A percentile compares a stretch with the other conserved stretches of the same genome.
Evolutionary conservation across 2,329 filamentous ascomycete genomes (phyloP).

Genomic region (Hymenoscyphus fructigenus): DNA sequence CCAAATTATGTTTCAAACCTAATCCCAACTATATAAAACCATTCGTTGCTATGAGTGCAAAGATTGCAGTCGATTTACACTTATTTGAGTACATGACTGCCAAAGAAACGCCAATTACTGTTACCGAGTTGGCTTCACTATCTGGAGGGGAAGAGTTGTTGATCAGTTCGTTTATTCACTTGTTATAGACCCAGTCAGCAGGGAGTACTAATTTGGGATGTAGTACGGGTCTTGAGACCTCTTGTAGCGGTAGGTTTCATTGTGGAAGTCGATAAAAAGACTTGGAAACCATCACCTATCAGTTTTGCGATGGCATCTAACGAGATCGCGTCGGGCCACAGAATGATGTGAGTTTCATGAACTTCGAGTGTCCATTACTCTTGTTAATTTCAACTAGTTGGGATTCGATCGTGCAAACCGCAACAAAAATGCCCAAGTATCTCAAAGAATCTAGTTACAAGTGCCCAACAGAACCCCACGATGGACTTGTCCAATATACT

Average conservation of each 20-base stretch:
- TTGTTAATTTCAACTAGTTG: background rate
- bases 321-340: slow-evolving; percentile 5
- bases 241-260: slow-evolving; percentile 10
- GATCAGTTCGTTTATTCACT: slow-evolving; percentile 5
- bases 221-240: slow-evolving; percentile 13
- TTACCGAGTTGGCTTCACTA: slow-evolving; percentile 11
- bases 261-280: slow-evolving; percentile 7
- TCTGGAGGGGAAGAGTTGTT: slow-evolving; percentile 17
- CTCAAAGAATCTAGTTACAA: slow-evolving; percentile 14
- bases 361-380: background rate
- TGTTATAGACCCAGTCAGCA: no score
- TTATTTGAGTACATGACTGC: slow-evolving; percentile 15
- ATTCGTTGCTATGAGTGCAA: slow-evolving; percentile 11
- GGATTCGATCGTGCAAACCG: background rate
- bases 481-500: slow-evolving; percentile 17
- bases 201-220: background rate
- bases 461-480: slow-evolving; percentile 4
- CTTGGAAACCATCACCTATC: slow-evolving; percentile 11
- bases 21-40: background rate
- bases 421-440: slow-evolving; percentile 11
- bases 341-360: slow-evolving; percentile 8
- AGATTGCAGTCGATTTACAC: slow-evolving; percentile 19
- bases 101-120: slow-evolving; percentile 4
- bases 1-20: background rate
- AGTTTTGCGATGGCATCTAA: slow-evolving; percentile 6